Conservation (phyloP, 257 asterid species). For the Craterostigma plantagineum region DNA sequence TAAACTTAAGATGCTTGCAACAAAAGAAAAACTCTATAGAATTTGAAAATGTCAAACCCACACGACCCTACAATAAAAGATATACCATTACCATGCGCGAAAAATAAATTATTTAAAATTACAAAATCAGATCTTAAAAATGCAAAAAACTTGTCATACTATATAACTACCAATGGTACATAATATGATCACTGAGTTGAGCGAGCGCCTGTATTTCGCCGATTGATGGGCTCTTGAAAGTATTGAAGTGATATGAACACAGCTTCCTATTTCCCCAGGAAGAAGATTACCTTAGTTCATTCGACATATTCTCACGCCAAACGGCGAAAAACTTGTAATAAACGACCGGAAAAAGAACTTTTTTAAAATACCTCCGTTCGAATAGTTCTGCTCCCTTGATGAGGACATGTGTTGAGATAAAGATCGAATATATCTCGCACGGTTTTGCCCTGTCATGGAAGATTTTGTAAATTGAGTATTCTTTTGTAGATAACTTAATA, state of each 20-base stretch:
- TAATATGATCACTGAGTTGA: not conserved
- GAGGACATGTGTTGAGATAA: conserved; percentile 75
- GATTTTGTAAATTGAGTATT: conserved; percentile 9
- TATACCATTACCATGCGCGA: too few species aligned
- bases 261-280: conserved; percentile 46
- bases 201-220: conserved; percentile 8
- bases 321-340: not conserved
- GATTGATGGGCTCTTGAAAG: conserved; percentile 73
- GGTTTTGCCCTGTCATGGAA: conserved; percentile 71
- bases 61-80: too few species aligned
- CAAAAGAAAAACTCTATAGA: too few species aligned
- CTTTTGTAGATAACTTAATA: not conserved
- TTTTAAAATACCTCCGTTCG: conserved; percentile 53
- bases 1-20: too few species aligned
- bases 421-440: conserved; percentile 45
- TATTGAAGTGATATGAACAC: conserved; percentile 73
- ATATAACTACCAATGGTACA: too few species aligned
- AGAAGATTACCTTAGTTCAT: too few species aligned
- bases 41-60: too few species aligned
- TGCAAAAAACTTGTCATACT: too few species aligned
- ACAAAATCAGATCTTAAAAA: too few species aligned
- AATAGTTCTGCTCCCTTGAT: conserved; percentile 95
- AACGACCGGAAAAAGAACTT: not conserved
- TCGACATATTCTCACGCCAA: not conserved
- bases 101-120: too few species aligned